Evolutionary conservation across 441 rosid genomes (phyloP), one percentile per base, ranked within the genome.

Genomic region (Populus tomentosa): DNA sequence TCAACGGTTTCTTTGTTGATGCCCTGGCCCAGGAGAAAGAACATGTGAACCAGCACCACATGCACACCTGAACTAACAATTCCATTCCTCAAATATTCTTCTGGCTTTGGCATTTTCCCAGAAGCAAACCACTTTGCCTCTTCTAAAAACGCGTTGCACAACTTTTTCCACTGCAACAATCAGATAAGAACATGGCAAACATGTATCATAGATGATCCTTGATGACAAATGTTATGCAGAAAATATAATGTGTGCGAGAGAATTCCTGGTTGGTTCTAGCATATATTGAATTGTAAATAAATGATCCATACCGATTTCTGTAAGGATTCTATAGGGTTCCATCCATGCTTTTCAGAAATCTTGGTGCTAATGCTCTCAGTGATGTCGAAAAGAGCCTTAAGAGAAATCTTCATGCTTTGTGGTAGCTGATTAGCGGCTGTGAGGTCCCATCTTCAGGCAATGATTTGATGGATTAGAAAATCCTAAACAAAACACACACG

Each of bases 31-130:
- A 87, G 68, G 28, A 90, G 80, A 70, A 84, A 88, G 85, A 82
- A 88, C 8, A 78, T 24, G 84, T 92, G 92, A 7, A 79, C 84
- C 32, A 89, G 76, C 24, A 73, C 69, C 30, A 86, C 81, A 59
- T 84, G 87, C 3, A 84, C 91, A 2, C 94, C 91, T 61, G 90
- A 80, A 67, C 92, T 89, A 1, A 83, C 77, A 5, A 88, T 82
- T 16, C 86, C 94, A 76, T 88, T 92, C 62, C 78, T 36, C 84
- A 89, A 46, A 78, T 91, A 91, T 75, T 90, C 94, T 38, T 81
- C 75, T 0, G 83, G 10, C 0, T 67, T 71, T 14, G 92, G 92
- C 66, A 74, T 11, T 24, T 83, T 33, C 24, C 86, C 88, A 0
- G 75, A 79, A 24, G 65, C 62, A 76, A 88, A 85, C 94, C 91